These are phyloP conservation scores for Pyrenochaeta sp. DNA, from an alignment of 2,329 filamentous ascomycete species.

Conservation along the genomic window DNA sequence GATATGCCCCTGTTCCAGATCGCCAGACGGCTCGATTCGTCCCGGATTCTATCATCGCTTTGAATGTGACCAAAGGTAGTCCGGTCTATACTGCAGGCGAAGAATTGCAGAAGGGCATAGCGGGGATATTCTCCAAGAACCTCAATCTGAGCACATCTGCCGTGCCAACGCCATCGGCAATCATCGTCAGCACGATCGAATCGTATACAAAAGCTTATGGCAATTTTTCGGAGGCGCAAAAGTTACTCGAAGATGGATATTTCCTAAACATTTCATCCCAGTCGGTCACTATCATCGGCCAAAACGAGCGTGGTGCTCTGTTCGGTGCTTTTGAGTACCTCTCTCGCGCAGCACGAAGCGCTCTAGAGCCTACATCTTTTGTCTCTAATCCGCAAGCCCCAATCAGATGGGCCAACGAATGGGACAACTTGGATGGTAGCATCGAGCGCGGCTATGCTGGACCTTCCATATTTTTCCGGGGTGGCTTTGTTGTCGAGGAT, in stretches of 20 bases:
- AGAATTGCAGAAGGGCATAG: slow-evolving; percentile 66
- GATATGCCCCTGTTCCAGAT: slow-evolving; percentile 64
- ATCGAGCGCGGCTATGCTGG: slow-evolving; percentile 75
- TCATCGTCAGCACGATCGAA: slow-evolving; percentile 60
- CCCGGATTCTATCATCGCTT: slow-evolving; percentile 59
- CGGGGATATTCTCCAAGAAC: slow-evolving; percentile 63
- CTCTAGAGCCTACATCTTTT: slow-evolving; percentile 58
- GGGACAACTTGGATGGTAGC: slow-evolving; percentile 73
- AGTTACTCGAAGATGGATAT: slow-evolving; percentile 66
- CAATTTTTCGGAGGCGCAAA: slow-evolving; percentile 37
- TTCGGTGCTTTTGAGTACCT: slow-evolving; percentile 76
- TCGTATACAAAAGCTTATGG: slow-evolving; percentile 52
- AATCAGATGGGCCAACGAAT: slow-evolving; percentile 75
- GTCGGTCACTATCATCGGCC: slow-evolving; percentile 65
- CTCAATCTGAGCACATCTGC: slow-evolving; percentile 44
- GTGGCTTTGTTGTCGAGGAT: slow-evolving; percentile 64
- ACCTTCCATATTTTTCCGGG: slow-evolving; percentile 71
- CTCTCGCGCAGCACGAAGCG: slow-evolving; percentile 67
- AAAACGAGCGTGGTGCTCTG: slow-evolving; percentile 71
- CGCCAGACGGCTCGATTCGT: slow-evolving; percentile 50
- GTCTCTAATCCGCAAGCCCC: slow-evolving; percentile 65
- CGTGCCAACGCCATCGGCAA: slow-evolving; percentile 35
- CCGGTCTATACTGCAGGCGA: slow-evolving; percentile 67
- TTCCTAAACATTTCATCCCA: slow-evolving; percentile 61
- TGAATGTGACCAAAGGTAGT: slow-evolving; percentile 62